Conservation (phyloP, 1,284 basidiomycete genomes). For the Ganoderma sinense region DNA sequence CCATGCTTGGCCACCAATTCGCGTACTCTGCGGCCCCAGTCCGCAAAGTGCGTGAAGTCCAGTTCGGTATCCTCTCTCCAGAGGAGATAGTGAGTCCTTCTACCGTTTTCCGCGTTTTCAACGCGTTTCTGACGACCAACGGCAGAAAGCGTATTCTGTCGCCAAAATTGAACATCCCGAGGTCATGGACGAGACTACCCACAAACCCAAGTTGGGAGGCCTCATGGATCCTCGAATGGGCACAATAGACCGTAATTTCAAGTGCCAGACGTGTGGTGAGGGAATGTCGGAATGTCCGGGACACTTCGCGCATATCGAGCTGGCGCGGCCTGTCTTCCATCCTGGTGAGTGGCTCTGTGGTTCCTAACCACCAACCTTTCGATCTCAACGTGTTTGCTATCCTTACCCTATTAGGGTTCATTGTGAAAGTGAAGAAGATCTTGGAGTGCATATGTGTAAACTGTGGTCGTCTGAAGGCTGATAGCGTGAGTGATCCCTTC, state of each 20-base stretch:
- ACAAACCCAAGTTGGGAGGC: slow-evolving; percentile 90
- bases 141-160: slow-evolving; percentile 95
- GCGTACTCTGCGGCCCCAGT: slow-evolving; percentile 93
- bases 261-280: slow-evolving; percentile 99
- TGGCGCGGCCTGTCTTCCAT: slow-evolving; percentile 96
- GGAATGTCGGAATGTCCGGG: slow-evolving; percentile 98
- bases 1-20: slow-evolving; percentile 86
- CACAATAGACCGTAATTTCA: slow-evolving; percentile 99
- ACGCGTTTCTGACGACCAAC: slow-evolving; percentile 31
- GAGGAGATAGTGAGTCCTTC: slow-evolving; percentile 91
- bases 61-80: slow-evolving; percentile 99
- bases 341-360: slow-evolving; percentile 69
- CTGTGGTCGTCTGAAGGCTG: slow-evolving; percentile 97
- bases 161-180: slow-evolving; percentile 99
- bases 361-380: background rate
- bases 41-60: slow-evolving; percentile 96
- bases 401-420: slow-evolving; percentile 73
- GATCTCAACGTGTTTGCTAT: background rate
- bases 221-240: slow-evolving; percentile 99
- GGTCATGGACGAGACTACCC: slow-evolving; percentile 94
- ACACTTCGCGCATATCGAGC: slow-evolving; percentile 98
- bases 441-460: slow-evolving; percentile 98
- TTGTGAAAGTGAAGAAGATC: slow-evolving; percentile 99
- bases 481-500: slow-evolving; percentile 86
- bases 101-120: slow-evolving; percentile 23